phyloP scores from a whole-genome alignment of 306 rosid genomes.

The Gastrolobium villosum region DNA sequence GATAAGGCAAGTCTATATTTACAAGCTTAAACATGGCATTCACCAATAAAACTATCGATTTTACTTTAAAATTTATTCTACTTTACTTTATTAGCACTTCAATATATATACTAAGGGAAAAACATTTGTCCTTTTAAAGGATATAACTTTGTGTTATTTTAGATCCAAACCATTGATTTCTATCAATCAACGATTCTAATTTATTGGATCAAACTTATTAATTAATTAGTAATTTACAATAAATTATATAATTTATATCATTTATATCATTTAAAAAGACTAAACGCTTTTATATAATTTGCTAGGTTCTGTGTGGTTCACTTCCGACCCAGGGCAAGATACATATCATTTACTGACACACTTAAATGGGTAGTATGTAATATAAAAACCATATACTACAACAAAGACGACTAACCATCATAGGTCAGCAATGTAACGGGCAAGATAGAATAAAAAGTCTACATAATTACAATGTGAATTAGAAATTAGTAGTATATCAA shows the following conservation, averaged over 20 bases:
- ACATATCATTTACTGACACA: not conserved
- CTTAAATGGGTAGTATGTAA: not conserved
- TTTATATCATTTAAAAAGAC: too few species aligned
- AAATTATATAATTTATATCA: too few species aligned
- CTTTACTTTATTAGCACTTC: too few species aligned
- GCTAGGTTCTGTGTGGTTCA: not conserved
- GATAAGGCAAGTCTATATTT: not conserved
- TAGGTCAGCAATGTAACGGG: not conserved
- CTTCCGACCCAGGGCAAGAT: not conserved
- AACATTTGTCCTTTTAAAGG: too few species aligned
- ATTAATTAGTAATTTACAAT: too few species aligned
- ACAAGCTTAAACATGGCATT: constrained; percentile 1
- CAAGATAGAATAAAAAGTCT: not conserved
- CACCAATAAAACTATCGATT: not conserved
- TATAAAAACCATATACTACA: not conserved
- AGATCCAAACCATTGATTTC: too few species aligned
- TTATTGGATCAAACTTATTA: too few species aligned
- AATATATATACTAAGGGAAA: too few species aligned
- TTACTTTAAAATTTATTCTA: too few species aligned
- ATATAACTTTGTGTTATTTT: too few species aligned
- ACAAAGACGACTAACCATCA: not conserved
- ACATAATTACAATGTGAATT: not conserved
- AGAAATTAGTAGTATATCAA: not conserved
- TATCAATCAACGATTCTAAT: too few species aligned
- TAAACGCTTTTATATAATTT: too few species aligned